Evolutionary conservation across 495 filamentous ascomycete species (phyloP), one percentile per base, ranked within the genome.

Genomic region (Penicillium canariense): DNA sequence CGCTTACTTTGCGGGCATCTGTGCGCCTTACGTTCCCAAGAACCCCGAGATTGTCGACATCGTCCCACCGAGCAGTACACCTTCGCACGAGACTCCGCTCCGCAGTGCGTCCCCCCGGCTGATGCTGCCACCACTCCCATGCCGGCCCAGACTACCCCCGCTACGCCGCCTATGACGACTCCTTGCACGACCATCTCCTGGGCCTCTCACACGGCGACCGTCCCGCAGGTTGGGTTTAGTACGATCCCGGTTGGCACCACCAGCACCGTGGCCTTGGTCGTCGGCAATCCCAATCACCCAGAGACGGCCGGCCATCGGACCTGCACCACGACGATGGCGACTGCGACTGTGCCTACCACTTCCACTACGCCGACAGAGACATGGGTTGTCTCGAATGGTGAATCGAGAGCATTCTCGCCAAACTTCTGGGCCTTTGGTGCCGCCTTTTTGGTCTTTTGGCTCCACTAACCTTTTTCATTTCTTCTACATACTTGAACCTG

Each of bases 1-100:
- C 44, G 79, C 83, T 51, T 96, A 88, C 82, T 87, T 97, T 74
- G 84, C 89, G 62, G 93, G 93, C 64, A 88, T 97, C 70, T 97
- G 93, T 72, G 90, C 89, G 26, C 70, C 80, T 31, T 86, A 84
- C 62, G 80, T 90, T 12, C 77, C 81, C 17, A 55, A 75, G 59
- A 96, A 96, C 80, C 93, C 93, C 3, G 89, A 79, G 44, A 87
- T 97, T 62, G 80, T 89, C 61, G 91, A 88, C 44, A 83, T 78
- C 27, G 79, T 85, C 48, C 84, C 85, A 5, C 27, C 25, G 17
- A 15, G n/a, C 17, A 10, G 0, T 26, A 31, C 25, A 18, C 11
- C 43, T 15, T 2, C n/a, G 14, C 2, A 8, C 8, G 43, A 46
- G 43, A 26, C 12, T 15, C 43, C 26, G 0, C 43, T 28, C 11